These are phyloP conservation scores for Chaetoscypha palmicola DNA, from an alignment of 2,329 filamentous ascomycete genomes.

Conservation along the genomic window DNA sequence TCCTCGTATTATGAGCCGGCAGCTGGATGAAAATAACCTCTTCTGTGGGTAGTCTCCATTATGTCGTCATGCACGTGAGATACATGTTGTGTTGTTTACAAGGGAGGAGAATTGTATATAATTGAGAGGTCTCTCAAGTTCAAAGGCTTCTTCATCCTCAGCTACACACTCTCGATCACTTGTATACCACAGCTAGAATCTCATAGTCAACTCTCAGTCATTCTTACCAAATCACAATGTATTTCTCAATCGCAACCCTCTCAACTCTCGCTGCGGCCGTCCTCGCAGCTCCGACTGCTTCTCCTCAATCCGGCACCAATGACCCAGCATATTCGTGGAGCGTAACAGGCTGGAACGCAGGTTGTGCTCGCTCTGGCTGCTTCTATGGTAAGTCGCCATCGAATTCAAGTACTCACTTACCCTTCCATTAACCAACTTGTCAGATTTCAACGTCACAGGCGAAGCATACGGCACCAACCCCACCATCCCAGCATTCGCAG, in stretches of 20 bases:
- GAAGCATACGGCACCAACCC: background rate
- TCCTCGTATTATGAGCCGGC: background rate
- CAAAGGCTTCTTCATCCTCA: background rate
- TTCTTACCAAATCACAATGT: background rate
- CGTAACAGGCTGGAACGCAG: conserved; percentile 12
- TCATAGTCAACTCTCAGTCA: background rate
- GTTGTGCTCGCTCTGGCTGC: conserved; percentile 7
- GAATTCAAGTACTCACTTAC: no score
- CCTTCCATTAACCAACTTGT: background rate
- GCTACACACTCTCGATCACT: background rate
- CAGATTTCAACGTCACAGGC: conserved; percentile 14
- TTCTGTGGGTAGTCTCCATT: background rate
- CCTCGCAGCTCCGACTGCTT: conserved; percentile 5
- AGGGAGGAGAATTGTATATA: background rate
- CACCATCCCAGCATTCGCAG: conserved; percentile 11
- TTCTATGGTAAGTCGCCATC: conserved; percentile 8
- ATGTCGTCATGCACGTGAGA: conserved; percentile 1
- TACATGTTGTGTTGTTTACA: background rate
- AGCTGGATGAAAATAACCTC: background rate
- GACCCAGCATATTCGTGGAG: conserved; percentile 8
- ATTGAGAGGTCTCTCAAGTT: background rate
- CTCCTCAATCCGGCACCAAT: conserved; percentile 3
- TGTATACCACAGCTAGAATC: background rate
- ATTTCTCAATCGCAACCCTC: conserved; percentile 5
- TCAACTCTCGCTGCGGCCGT: conserved; percentile 4